A percentile compares a stretch with the other conserved stretches of the same genome.
phyloP scores from a whole-genome alignment of 2,329 filamentous ascomycete genomes.

The Madurella fahalii region DNA sequence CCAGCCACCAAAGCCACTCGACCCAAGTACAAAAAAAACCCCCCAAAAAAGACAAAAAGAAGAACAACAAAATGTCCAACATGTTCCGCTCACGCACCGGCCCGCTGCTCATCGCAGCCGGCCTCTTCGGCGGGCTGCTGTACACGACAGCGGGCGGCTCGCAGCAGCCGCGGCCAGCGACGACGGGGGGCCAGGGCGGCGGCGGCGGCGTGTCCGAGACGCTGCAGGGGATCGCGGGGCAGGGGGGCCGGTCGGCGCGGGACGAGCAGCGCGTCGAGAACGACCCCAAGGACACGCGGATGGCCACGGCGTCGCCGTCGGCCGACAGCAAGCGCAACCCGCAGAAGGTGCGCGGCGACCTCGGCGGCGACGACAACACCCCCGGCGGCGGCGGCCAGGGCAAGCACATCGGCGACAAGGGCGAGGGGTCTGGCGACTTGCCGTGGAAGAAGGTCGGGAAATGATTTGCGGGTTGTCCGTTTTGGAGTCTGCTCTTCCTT shows the following conservation, averaged over 20 bases:
- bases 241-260: constrained; percentile 13
- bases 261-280: background rate
- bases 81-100: constrained; percentile 16
- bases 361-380: background rate
- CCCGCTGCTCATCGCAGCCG: constrained; percentile 13
- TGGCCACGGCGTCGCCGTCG: constrained; percentile 2
- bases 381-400: background rate
- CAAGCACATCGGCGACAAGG: constrained; percentile 5
- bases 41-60: background rate
- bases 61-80: constrained; percentile 14
- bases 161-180: constrained; percentile 19
- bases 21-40: background rate
- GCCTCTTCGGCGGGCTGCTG: constrained; percentile 14
- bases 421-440: background rate
- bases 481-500: too few species aligned
- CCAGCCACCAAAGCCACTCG: too few species aligned
- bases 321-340: constrained; percentile 17
- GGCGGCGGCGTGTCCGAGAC: constrained; percentile 14
- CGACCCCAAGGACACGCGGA: constrained; percentile 18
- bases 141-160: constrained; percentile 20
- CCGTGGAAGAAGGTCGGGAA: background rate
- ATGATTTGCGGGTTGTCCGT: too few species aligned
- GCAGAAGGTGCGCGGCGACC: constrained; percentile 28
- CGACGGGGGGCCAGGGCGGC: background rate
- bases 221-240: constrained; percentile 12